These are phyloP conservation scores for Xerocomellus amylosporus DNA, from an alignment of 768 basidiomycete genomes.

Conservation along the genomic window DNA sequence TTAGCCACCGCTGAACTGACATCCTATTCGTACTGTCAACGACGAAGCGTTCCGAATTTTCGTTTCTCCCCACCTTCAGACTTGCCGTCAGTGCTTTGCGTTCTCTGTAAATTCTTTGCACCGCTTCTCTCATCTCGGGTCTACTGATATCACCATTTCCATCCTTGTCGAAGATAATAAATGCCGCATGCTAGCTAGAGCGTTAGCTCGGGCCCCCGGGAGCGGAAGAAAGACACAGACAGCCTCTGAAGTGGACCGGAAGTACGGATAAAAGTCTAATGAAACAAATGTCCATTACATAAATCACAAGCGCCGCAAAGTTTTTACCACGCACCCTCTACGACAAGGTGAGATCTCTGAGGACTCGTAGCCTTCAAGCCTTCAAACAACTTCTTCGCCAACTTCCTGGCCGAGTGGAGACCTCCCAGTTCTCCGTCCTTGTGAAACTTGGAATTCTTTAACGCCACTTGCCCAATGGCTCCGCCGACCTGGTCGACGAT, in stretches of 20 bases:
- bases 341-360: constrained; percentile 57
- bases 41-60: background rate
- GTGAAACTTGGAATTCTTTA: constrained; percentile 64
- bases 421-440: constrained; percentile 52
- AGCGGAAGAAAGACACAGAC: constrained; percentile 32
- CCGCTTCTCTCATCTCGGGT: constrained; percentile 78
- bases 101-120: constrained; percentile 76
- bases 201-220: background rate
- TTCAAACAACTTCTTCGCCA: constrained; percentile 68
- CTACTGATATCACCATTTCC: constrained; percentile 80
- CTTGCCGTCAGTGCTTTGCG: constrained; percentile 68
- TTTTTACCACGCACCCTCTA: constrained; percentile 51
- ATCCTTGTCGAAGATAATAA: constrained; percentile 73
- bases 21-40: constrained; percentile 44
- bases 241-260: constrained; percentile 67
- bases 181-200: constrained; percentile 55
- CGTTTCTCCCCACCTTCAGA: constrained; percentile 51
- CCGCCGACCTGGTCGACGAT: constrained; percentile 67
- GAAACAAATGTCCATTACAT: background rate
- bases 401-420: constrained; percentile 59
- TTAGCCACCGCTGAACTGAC: constrained; percentile 72
- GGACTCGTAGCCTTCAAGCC: constrained; percentile 59
- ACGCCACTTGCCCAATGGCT: constrained; percentile 66
- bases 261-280: constrained; percentile 76
- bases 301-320: background rate